Evolutionary conservation across 805 yeast genomes (phyloP), one percentile per base, ranked within the genome.

Genomic region (Sugiyamaella americana): DNA sequence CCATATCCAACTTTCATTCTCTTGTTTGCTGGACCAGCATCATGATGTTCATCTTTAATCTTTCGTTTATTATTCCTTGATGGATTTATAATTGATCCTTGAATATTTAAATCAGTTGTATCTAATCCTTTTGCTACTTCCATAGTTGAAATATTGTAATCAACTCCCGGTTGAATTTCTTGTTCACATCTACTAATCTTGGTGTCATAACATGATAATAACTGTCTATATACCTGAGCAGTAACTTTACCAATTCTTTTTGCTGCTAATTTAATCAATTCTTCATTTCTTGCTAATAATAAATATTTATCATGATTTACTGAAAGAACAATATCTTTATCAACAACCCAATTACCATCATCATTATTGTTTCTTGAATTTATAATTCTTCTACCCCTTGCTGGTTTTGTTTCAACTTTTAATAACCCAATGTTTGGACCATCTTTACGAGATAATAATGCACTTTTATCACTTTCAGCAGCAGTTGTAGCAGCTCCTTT

Each of bases 211-310:
- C 74, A 59, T 16, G 64, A 54, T 48, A 93, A 72, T 2, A 81
- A 78, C 8, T 71, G 62, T 40, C 71, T 70, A 60, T 85, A 91
- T 8, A 93, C 72, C 38, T 70, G 64, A 0, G 93, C 72, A 0
- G 94, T 72, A 2, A 84, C 63, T 4, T 72, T 65, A 2, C 98
- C 98, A 26, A 88, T 64, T 45, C 87, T 73, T 40, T 83, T 81
- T 24, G 73, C 70, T 11, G 82, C 84, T 42, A 84, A 72, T 29
- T 76, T 76, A 1, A 70, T 76, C 13, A 93, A 70, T 54, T 84
- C 84, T 39, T 68, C 62, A 8, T 84, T 73, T 53, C 97, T 74
- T 57, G 81, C 71, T 29, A 75, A 66, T 58, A 87, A 82, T 43
- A 84, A 71, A 55, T 76, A 88, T 54, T 93, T 70, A 26, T 77